phyloP scores from a whole-genome alignment of 2,329 filamentous ascomycete species.

The Curvularia eragrostidis region DNA sequence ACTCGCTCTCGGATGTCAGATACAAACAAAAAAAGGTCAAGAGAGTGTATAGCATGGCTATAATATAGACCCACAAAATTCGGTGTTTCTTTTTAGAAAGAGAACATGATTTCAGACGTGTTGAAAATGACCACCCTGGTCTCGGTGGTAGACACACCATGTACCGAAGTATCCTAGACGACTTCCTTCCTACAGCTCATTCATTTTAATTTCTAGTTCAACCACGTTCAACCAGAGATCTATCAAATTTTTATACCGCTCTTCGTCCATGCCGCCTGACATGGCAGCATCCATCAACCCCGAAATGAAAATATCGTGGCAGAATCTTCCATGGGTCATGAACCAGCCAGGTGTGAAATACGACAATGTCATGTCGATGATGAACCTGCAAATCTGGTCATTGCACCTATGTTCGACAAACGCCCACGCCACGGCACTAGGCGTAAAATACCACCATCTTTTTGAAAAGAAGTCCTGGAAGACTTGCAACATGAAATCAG shows the following conservation, averaged over 20 bases:
- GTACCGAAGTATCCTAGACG: background rate
- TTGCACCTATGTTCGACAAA: background rate
- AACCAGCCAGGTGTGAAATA: background rate
- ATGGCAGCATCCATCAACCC: slow-evolving; percentile 4
- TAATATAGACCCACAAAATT: too few species aligned
- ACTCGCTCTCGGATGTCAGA: background rate
- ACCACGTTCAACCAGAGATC: background rate
- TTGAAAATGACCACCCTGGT: background rate
- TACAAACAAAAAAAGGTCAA: background rate
- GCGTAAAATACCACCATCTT: too few species aligned
- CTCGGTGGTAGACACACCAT: background rate
- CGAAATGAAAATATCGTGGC: background rate
- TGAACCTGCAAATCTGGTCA: slow-evolving; percentile 1
- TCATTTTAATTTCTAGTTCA: background rate
- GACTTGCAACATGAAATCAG: background rate
- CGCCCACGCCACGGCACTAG: background rate
- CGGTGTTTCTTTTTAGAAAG: background rate
- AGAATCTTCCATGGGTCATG: background rate
- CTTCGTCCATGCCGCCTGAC: slow-evolving; percentile 4
- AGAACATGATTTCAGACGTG: background rate
- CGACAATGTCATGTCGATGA: background rate
- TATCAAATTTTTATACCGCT: background rate
- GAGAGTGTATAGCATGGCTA: background rate
- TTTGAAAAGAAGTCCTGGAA: background rate
- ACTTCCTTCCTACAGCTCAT: background rate